Evolutionary conservation across 345 rosid genomes (phyloP).

Genomic region (Syzygium aqueum): DNA sequence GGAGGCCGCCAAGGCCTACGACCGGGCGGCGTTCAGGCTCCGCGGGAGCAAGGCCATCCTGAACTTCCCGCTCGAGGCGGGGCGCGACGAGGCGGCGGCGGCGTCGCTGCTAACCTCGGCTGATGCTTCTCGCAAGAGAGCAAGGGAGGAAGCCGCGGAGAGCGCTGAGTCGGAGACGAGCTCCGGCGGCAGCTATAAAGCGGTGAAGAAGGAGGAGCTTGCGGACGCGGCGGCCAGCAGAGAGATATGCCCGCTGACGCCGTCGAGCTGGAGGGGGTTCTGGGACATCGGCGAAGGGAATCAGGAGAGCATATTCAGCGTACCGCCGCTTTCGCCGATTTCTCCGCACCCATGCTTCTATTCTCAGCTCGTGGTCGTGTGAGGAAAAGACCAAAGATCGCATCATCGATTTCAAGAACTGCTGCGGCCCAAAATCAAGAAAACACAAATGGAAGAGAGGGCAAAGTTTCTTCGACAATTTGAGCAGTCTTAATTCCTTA

Average conservation of each 20-base stretch:
- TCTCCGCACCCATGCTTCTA: slow-evolving; percentile 46
- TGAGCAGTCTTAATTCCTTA: background rate
- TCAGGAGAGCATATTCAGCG: slow-evolving; percentile 41
- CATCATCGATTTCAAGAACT: background rate
- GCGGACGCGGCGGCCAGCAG: background rate
- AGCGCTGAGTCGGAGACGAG: background rate
- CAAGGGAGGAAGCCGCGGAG: slow-evolving; percentile 12
- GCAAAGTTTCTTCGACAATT: background rate
- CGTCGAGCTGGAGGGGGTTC: slow-evolving; percentile 83
- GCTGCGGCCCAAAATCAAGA: background rate
- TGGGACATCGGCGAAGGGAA: slow-evolving; percentile 60
- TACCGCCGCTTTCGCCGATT: slow-evolving; percentile 81
- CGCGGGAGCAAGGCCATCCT: slow-evolving; percentile 88
- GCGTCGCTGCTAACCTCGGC: background rate
- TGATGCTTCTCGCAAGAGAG: slow-evolving; percentile 29
- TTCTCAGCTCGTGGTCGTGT: slow-evolving; percentile 30
- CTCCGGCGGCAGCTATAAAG: background rate
- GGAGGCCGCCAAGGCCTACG: slow-evolving; percentile 90
- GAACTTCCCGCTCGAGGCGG: slow-evolving; percentile 81
- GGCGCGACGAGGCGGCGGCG: slow-evolving; percentile 7
- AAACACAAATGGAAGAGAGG: background rate
- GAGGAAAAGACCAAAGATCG: background rate
- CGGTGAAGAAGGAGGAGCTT: slow-evolving; percentile 9
- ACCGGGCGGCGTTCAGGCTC: slow-evolving; percentile 67
- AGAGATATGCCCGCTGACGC: slow-evolving; percentile 53